Percentiles rank a stretch among this genome's conserved stretches.
Conservation (phyloP, 768 basidiomycete species). For the Udeniomyces megalosporus region DNA sequence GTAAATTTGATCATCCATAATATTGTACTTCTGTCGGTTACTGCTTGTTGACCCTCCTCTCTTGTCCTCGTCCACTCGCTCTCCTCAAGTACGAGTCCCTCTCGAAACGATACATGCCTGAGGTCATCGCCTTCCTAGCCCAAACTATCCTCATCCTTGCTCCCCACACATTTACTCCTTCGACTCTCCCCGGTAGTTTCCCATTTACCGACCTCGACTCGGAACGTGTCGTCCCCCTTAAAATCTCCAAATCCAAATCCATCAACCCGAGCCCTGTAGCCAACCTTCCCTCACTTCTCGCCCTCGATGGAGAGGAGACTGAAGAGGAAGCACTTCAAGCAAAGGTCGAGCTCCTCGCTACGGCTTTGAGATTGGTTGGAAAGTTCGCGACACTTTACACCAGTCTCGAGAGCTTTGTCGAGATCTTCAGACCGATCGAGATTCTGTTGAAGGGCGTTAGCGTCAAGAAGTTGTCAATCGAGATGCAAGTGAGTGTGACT, state of each 20-base stretch:
- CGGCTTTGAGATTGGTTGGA: slow-evolving; percentile 50
- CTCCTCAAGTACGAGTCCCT: slow-evolving; percentile 58
- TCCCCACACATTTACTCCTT: slow-evolving; percentile 41
- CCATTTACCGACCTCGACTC: slow-evolving; percentile 53
- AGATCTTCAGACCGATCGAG: slow-evolving; percentile 57
- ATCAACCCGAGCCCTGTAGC: slow-evolving; percentile 1
- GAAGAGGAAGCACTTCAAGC: slow-evolving; percentile 43
- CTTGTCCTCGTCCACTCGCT: not conserved
- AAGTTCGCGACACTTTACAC: slow-evolving; percentile 67
- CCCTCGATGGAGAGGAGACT: slow-evolving; percentile 23
- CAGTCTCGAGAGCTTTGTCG: slow-evolving; percentile 52
- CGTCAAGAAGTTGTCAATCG: slow-evolving; percentile 34
- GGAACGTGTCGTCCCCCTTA: slow-evolving; percentile 33
- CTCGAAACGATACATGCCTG: slow-evolving; percentile 77
- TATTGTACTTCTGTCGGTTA: not conserved
- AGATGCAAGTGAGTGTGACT: slow-evolving; percentile 40
- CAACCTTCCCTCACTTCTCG: slow-evolving; percentile 28
- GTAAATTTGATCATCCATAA: slow-evolving; percentile 19
- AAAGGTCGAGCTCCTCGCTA: slow-evolving; percentile 54
- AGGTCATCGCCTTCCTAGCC: slow-evolving; percentile 65
- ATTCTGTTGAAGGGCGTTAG: slow-evolving; percentile 44
- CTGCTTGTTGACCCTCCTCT: not conserved
- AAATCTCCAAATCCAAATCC: slow-evolving; percentile 31
- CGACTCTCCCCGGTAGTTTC: slow-evolving; percentile 48
- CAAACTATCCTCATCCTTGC: slow-evolving; percentile 57